Percentiles rank a stretch among this genome's conserved stretches.
Evolutionary conservation across 2,329 filamentous ascomycete genomes (phyloP).

Genomic region (Leptographium lundbergii): DNA sequence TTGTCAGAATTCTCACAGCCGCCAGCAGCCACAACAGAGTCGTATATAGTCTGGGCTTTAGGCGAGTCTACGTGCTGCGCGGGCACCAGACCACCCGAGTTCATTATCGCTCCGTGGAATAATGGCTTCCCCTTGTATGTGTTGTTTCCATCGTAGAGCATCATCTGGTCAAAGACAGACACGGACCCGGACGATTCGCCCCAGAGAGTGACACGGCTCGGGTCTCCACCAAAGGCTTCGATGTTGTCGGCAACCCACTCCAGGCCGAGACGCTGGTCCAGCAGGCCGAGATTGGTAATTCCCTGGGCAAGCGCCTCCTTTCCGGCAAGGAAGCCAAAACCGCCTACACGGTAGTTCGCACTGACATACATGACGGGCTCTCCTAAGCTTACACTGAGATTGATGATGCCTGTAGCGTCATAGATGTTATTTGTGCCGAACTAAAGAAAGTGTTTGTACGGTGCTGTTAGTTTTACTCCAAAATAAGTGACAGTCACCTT

Average conservation of each 20-base stretch:
- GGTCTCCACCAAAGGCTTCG: constrained; percentile 64
- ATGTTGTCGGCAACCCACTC: constrained; percentile 73
- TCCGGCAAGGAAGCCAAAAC: constrained; percentile 62
- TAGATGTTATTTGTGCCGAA: constrained; percentile 39
- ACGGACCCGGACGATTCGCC: constrained; percentile 62
- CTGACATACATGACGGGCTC: constrained; percentile 64
- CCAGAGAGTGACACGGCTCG: constrained; percentile 67
- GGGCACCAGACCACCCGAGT: constrained; percentile 52
- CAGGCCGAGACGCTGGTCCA: constrained; percentile 60
- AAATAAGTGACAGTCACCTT: background rate
- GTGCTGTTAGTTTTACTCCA: background rate
- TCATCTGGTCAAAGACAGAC: constrained; percentile 65
- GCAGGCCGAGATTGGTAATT: constrained; percentile 55
- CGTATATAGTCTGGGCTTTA: constrained; percentile 54
- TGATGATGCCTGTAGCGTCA: constrained; percentile 34
- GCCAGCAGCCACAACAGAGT: constrained; percentile 44
- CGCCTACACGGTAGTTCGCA: constrained; percentile 65
- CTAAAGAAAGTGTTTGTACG: constrained; percentile 8
- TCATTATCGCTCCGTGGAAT: constrained; percentile 70
- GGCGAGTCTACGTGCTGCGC: constrained; percentile 50
- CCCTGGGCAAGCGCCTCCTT: constrained; percentile 55
- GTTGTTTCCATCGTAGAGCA: constrained; percentile 51
- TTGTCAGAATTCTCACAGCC: constrained; percentile 47
- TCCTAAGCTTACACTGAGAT: constrained; percentile 30
- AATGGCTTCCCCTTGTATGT: constrained; percentile 63